These are phyloP conservation scores for Schrenkiella parvula DNA, from an alignment of 345 rosid species.

Conservation along the genomic window DNA sequence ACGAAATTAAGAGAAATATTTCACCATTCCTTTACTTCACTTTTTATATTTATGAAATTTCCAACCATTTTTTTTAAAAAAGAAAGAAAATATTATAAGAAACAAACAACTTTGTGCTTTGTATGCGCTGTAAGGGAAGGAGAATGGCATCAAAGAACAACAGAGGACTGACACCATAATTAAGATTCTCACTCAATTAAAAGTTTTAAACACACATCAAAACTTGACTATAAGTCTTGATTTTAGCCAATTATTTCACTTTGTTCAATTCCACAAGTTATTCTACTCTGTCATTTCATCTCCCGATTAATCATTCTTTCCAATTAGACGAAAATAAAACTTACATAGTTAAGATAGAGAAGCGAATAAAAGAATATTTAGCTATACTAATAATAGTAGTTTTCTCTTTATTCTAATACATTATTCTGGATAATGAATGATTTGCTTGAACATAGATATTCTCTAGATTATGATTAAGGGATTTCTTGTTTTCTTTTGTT, in stretches of 20 bases:
- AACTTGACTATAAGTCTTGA: constrained; percentile 28
- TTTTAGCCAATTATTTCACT: constrained; percentile 23
- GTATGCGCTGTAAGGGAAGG: constrained; percentile 26
- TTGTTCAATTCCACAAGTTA: constrained; percentile 28
- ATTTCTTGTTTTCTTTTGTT: not conserved
- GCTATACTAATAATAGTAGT: constrained; percentile 3
- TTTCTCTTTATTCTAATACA: constrained; percentile 14
- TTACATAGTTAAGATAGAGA: not conserved
- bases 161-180: constrained; percentile 13
- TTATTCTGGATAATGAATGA: not conserved
- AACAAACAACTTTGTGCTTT: constrained; percentile 3
- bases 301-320: constrained; percentile 3
- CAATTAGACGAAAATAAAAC: not conserved
- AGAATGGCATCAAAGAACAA: constrained; percentile 31
- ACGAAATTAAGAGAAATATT: constrained; percentile 4
- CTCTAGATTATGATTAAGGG: not conserved
- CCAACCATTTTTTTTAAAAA: not conserved
- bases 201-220: constrained; percentile 14
- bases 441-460: not conserved
- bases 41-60: constrained; percentile 7
- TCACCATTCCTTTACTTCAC: constrained; percentile 5
- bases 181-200: constrained; percentile 35
- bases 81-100: not conserved
- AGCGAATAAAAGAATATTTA: constrained; percentile 12
- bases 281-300: constrained; percentile 29